These are phyloP conservation scores for Trametes cubensis DNA, from an alignment of 768 basidiomycete species.

Conservation along the genomic window DNA sequence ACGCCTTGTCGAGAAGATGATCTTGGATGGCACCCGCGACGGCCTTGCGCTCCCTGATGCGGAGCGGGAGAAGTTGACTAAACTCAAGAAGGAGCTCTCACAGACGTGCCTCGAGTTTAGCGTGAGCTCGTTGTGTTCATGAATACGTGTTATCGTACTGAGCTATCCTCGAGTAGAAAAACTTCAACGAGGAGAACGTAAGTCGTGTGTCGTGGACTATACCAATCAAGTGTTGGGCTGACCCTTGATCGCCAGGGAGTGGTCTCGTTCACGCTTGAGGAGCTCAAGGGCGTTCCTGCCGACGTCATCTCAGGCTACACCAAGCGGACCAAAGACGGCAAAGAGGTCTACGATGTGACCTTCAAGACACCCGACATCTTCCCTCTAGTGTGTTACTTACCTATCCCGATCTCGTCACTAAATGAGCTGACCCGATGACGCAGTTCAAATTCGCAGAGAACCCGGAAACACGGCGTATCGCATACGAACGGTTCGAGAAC, in stretches of 20 bases:
- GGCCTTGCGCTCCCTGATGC: slow-evolving; percentile 74
- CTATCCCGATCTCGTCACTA: background rate
- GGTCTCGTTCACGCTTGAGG: slow-evolving; percentile 67
- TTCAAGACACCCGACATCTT: slow-evolving; percentile 84
- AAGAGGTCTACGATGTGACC: slow-evolving; percentile 70
- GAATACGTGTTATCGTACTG: background rate
- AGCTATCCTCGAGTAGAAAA: slow-evolving; percentile 53
- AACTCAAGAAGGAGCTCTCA: slow-evolving; percentile 76
- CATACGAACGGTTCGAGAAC: slow-evolving; percentile 68
- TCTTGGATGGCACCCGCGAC: slow-evolving; percentile 78
- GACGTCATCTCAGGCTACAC: slow-evolving; percentile 80
- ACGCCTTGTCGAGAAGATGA: slow-evolving; percentile 80
- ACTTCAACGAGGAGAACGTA: slow-evolving; percentile 88
- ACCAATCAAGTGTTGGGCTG: background rate
- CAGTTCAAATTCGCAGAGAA: slow-evolving; percentile 82
- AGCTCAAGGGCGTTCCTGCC: slow-evolving; percentile 78
- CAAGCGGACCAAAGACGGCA: slow-evolving; percentile 60
- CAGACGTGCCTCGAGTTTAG: slow-evolving; percentile 78
- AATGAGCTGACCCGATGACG: background rate
- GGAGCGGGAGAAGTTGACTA: slow-evolving; percentile 57
- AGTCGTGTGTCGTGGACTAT: slow-evolving; percentile 14
- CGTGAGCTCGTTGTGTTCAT: slow-evolving; percentile 44
- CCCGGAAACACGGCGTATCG: slow-evolving; percentile 66
- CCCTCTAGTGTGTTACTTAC: slow-evolving; percentile 57
- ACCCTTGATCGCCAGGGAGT: slow-evolving; percentile 45